Percentiles rank a stretch among this genome's conserved stretches.
These are phyloP conservation scores for Purpureocillium lavendulum DNA, from an alignment of 2,329 filamentous ascomycete species.

Conservation along the genomic window DNA sequence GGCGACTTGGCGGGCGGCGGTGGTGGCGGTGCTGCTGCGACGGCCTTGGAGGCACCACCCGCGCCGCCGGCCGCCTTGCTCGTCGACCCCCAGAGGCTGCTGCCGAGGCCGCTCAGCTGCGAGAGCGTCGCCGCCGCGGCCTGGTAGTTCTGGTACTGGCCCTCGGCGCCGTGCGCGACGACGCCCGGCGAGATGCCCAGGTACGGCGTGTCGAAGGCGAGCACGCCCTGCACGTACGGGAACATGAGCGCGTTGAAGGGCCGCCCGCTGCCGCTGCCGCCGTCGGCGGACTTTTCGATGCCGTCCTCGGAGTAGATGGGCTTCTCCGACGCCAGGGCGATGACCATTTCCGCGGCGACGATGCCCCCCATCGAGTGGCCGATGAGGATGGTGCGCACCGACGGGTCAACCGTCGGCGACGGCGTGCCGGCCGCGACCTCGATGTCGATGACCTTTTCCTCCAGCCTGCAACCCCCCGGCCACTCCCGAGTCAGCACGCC, in stretches of 20 bases:
- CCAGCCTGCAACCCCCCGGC: slow-evolving; percentile 52
- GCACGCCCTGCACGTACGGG: slow-evolving; percentile 80
- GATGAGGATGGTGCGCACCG: slow-evolving; percentile 71
- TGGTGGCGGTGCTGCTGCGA: slow-evolving; percentile 8
- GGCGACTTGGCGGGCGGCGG: slow-evolving; percentile 5
- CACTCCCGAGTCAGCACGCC: not conserved
- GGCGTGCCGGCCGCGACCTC: slow-evolving; percentile 76
- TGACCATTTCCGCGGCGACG: slow-evolving; percentile 80
- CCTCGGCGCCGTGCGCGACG: slow-evolving; percentile 80
- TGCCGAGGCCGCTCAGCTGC: slow-evolving; percentile 55
- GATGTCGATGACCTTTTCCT: slow-evolving; percentile 87
- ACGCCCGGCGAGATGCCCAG: slow-evolving; percentile 74
- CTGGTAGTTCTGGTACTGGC: slow-evolving; percentile 68
- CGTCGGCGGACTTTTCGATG: slow-evolving; percentile 22
- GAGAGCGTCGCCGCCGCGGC: slow-evolving; percentile 62
- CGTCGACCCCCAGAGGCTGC: slow-evolving; percentile 54
- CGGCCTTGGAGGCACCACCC: not conserved
- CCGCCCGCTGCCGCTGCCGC: slow-evolving; percentile 8
- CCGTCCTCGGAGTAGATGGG: slow-evolving; percentile 41
- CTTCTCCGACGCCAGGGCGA: slow-evolving; percentile 56
- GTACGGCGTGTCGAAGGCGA: slow-evolving; percentile 93
- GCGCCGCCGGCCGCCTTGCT: slow-evolving; percentile 27
- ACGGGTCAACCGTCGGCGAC: slow-evolving; percentile 79
- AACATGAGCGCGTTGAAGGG: slow-evolving; percentile 69
- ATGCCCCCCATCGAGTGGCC: slow-evolving; percentile 93